Base-by-base conservation (phyloP, 257 asterid species). In the Solanum bukasovii region DNA sequence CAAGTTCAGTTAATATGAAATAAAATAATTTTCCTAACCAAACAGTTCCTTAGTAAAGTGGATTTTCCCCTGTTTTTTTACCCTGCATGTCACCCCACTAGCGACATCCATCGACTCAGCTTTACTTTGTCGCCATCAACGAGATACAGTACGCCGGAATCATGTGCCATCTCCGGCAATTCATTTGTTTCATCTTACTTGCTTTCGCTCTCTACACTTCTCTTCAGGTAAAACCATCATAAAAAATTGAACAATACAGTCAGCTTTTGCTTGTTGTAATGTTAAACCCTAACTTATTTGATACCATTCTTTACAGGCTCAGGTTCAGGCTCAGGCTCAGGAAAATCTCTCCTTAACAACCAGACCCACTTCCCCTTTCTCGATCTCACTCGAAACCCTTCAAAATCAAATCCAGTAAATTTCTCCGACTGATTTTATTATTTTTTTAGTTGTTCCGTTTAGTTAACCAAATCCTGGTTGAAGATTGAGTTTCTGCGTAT, bases 391-490 rank as follows among this genome's bases (percentile, higher is more conserved):
- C 84, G 84, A 90, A 20, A 92, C 87, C 78, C 96, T 95, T 88
- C 98, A 95, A 89, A 87, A 74, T 52, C 93, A 90, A 79, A 92
- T 95, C 93, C 86, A 93, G 98, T 94, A 88, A 90, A 85, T 79
- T 63, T 38, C 8, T 78, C 33, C 2, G 35, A 16, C 44, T 74
- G 46, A 23, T 46, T 49, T 40, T 23, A 40, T 9, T 59, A 31
- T 73, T 29, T 0, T 67, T 84, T 63, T n/a, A 38, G 27, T 74
- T 31, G 10, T 56, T 83, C 52, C 21, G 34, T 4, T 42, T 65
- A 29, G n/a, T 21, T 31, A 23, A 31, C 31, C 35, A 84, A 35
- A 35, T 7, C 83, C 83, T 37, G 33, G 72, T 12, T 20, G 44
- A 61, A 34, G 20, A 9, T 63, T 46, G 65, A 44, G 59, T 13